Percentiles rank a stretch among this genome's conserved stretches.
phyloP scores from a whole-genome alignment of 140 eudicot species.

The Senecio squalidus region DNA sequence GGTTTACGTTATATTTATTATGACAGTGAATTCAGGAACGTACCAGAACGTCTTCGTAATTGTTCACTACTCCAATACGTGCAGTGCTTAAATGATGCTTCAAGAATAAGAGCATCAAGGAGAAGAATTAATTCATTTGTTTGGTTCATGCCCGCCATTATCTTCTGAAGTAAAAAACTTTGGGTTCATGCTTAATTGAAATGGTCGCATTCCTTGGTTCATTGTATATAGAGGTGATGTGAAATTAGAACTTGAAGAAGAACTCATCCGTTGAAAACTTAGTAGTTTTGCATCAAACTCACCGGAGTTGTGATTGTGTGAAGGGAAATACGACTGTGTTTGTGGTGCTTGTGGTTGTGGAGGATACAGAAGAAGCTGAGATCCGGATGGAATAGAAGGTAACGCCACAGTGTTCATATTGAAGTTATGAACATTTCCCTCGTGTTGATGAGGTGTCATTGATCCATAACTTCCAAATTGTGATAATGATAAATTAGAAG shows the following conservation, averaged over 20 bases:
- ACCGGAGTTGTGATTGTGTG: conserved; percentile 23
- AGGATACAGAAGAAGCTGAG: conserved; percentile 36
- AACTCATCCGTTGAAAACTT: conserved; percentile 40
- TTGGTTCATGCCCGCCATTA: conserved; percentile 26
- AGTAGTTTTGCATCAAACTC: conserved; percentile 42
- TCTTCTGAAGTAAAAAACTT: conserved; percentile 41
- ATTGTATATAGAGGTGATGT: conserved; percentile 29
- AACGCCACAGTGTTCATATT: conserved; percentile 27
- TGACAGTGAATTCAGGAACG: not conserved
- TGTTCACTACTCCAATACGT: not conserved
- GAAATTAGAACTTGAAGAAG: conserved; percentile 34
- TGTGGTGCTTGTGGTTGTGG: conserved; percentile 21
- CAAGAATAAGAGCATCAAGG: conserved; percentile 19
- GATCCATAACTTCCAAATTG: conserved; percentile 41
- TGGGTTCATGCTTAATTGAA: conserved; percentile 53
- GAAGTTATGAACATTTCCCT: conserved; percentile 34
- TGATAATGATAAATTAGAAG: conserved; percentile 50
- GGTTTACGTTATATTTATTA: not conserved
- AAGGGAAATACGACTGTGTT: conserved; percentile 37
- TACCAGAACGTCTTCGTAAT: conserved; percentile 2
- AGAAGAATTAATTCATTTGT: conserved; percentile 30
- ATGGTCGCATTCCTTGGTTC: conserved; percentile 43
- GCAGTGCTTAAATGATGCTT: conserved; percentile 8
- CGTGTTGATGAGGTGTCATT: conserved; percentile 21
- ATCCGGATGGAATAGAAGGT: conserved; percentile 26